Conservation (phyloP, 345 rosid genomes). For the Populus deltoides region DNA sequence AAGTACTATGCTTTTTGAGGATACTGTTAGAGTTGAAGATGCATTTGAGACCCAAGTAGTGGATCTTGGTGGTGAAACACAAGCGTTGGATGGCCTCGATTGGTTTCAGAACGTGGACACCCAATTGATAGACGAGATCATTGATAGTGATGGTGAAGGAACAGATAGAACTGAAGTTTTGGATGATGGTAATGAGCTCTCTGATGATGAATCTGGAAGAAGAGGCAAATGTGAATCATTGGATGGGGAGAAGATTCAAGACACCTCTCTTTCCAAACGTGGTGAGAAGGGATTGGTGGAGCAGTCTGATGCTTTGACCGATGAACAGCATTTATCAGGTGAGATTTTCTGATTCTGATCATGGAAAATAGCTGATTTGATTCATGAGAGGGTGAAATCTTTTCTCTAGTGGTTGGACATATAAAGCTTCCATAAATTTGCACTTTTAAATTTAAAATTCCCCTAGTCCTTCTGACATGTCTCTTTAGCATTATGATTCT, state of each 20-base stretch:
- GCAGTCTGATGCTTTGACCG: conserved; percentile 13
- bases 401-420: too few species aligned
- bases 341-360: conserved; percentile 11
- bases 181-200: conserved; percentile 31
- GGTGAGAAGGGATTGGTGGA: conserved; percentile 21
- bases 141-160: conserved; percentile 50
- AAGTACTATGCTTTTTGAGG: conserved; percentile 16
- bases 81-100: conserved; percentile 28
- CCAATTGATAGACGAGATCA: conserved; percentile 22
- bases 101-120: conserved; percentile 8
- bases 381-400: too few species aligned
- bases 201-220: conserved; percentile 33
- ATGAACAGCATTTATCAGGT: conserved; percentile 39
- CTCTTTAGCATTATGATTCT: neutral
- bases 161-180: conserved; percentile 45
- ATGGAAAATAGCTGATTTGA: too few species aligned
- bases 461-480: too few species aligned
- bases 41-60: conserved; percentile 36
- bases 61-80: conserved; percentile 25
- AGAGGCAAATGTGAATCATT: conserved; percentile 19
- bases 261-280: conserved; percentile 11
- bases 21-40: conserved; percentile 28
- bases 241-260: conserved; percentile 21
- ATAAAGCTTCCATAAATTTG: too few species aligned
- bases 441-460: too few species aligned